phyloP scores from a whole-genome alignment of 495 filamentous ascomycete genomes.

The Neurospora sp. region DNA sequence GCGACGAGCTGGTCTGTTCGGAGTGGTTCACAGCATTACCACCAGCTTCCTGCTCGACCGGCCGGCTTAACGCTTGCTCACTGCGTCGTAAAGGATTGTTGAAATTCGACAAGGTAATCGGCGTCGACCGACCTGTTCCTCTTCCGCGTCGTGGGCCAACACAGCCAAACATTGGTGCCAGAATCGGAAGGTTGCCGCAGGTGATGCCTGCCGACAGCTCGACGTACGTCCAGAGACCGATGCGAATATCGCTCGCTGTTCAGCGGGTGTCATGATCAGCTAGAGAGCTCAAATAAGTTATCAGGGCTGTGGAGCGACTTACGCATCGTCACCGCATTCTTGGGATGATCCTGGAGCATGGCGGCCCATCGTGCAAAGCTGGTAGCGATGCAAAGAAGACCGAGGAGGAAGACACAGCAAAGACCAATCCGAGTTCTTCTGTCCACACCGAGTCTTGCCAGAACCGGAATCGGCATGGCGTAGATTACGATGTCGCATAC shows the following conservation, averaged over 20 bases:
- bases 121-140: background rate
- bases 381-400: background rate
- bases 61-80: background rate
- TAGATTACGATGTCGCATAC: slow-evolving; percentile 9
- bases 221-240: slow-evolving; percentile 11
- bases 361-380: background rate
- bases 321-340: background rate
- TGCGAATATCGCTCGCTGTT: slow-evolving; percentile 3
- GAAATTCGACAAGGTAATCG: background rate
- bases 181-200: slow-evolving; percentile 11
- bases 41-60: too few species aligned
- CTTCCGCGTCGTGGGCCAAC: background rate
- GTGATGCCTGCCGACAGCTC: slow-evolving; percentile 12
- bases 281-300: too few species aligned
- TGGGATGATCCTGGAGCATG: background rate
- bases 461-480: slow-evolving; percentile 8
- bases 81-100: background rate
- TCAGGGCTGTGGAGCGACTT: background rate
- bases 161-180: slow-evolving; percentile 6
- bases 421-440: slow-evolving; percentile 3
- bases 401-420: slow-evolving; percentile 4
- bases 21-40: background rate
- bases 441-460: slow-evolving; percentile 2
- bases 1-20: background rate
- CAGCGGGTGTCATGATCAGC: background rate